Evolutionary conservation across 192 early-diverging fungal species (phyloP).

Genomic region (Chytriomyces sp.): DNA sequence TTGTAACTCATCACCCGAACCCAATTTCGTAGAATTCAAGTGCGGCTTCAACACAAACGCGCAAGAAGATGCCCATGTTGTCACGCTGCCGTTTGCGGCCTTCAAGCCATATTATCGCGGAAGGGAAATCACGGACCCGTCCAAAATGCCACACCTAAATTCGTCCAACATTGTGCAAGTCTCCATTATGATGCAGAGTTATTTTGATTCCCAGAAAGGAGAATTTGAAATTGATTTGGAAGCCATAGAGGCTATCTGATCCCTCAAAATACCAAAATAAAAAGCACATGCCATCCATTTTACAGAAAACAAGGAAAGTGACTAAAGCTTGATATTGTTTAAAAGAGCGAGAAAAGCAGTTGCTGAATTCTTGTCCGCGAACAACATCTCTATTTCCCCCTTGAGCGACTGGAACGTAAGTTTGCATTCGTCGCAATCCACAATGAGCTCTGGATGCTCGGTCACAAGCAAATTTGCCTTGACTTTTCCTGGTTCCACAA

Average conservation of each 20-base stretch:
- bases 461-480: too few species aligned
- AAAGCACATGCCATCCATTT: too few species aligned
- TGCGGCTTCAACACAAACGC: background rate
- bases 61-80: background rate
- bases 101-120: slow-evolving; percentile 30
- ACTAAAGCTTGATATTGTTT: too few species aligned
- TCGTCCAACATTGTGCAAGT: slow-evolving; percentile 1
- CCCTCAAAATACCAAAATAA: too few species aligned
- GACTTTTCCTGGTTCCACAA: too few species aligned
- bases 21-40: slow-evolving; percentile 16
- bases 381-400: too few species aligned
- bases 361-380: too few species aligned
- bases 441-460: too few species aligned
- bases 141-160: background rate
- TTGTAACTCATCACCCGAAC: background rate
- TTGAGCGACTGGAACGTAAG: too few species aligned
- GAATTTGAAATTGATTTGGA: background rate
- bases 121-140: background rate
- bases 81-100: background rate
- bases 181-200: slow-evolving; percentile 29
- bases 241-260: slow-evolving; percentile 4
- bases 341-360: too few species aligned
- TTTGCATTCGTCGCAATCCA: too few species aligned
- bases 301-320: too few species aligned
- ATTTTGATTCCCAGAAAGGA: slow-evolving; percentile 31